These are phyloP conservation scores for Aspergillus sp. DNA, from an alignment of 2,329 filamentous ascomycete species.

Conservation along the genomic window DNA sequence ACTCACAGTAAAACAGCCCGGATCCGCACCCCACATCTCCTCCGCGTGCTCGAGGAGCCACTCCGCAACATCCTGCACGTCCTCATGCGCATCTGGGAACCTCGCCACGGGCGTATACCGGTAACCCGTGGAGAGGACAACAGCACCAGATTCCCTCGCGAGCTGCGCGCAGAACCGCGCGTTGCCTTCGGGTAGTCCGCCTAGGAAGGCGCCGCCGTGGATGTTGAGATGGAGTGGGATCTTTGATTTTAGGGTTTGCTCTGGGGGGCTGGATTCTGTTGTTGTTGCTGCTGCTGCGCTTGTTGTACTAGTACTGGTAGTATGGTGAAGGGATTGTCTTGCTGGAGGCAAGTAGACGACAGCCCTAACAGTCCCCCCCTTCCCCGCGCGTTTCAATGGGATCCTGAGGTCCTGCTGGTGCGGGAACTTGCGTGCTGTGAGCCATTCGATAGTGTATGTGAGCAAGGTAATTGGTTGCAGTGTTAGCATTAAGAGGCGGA, in stretches of 20 bases:
- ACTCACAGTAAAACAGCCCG: constrained; percentile 47
- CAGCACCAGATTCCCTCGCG: constrained; percentile 46
- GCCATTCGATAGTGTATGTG: constrained; percentile 42
- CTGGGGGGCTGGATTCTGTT: neutral
- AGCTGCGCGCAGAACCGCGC: constrained; percentile 29
- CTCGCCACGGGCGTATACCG: constrained; percentile 46
- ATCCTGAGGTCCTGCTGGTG: constrained; percentile 6
- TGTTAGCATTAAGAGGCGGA: constrained; percentile 51
- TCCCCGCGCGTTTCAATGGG: constrained; percentile 12
- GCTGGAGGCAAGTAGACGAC: constrained; percentile 11
- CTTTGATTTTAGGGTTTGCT: neutral
- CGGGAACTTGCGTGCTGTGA: constrained; percentile 18
- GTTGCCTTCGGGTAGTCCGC: constrained; percentile 22
- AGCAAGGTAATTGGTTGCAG: constrained; percentile 50
- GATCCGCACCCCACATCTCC: constrained; percentile 28
- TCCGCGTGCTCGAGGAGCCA: constrained; percentile 48
- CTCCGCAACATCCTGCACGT: constrained; percentile 49
- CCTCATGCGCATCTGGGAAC: constrained; percentile 49
- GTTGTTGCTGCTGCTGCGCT: neutral
- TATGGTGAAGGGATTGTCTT: neutral
- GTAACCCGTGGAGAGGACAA: constrained; percentile 46
- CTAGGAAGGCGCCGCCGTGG: constrained; percentile 21
- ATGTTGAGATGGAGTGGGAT: constrained; percentile 21
- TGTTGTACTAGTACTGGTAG: neutral
- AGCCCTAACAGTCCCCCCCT: constrained; percentile 8